Evolutionary conservation across 805 yeast species (phyloP), one percentile per base, ranked within the genome.

Genomic region (Candida morakotiae): DNA sequence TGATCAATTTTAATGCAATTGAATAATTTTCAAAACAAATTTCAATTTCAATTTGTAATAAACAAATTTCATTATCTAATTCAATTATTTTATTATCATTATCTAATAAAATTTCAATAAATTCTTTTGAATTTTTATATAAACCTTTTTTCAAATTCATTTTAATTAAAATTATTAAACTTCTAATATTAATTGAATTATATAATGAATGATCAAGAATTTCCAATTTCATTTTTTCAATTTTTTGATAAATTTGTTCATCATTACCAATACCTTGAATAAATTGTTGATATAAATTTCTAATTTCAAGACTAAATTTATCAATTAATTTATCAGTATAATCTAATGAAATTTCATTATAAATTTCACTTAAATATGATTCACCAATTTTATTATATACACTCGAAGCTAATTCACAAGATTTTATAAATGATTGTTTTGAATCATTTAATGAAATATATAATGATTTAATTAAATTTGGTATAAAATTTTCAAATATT

Each of bases 371-470:
- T 20, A 80, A 51, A 8, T 63, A 57, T 3, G 65, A 62, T 34
- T 64, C 62, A 0, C 86, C 85, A 11, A 71, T 62, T 39, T 79
- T 57, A 13, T 59, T 47, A 87, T 82, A 79, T 21, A 70, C 59
- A 2, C 72, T 53, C 2, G 75, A 62, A 2, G 62, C 52, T 31
- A 74, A 45, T 25, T 69, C 75, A 39, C 79, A 67, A 27, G 70
- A 63, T 27, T 71, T 67, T 25, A 72, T 60, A 43, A 77, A 71
- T 21, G 67, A 55, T 3, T 65, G 52, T 8, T 61, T 55, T 24
- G 60, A 64, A 38, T 73, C 75, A 46, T 73, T 73, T 16, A 83
- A 53, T 0, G 83, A 63, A 8, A 81, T 64, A 45, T 72, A 79
- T 2, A 67, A 61, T 0, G 85, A 75, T 46, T 79, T 78, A 11